Conservation (phyloP, 768 basidiomycete genomes). For the Cystobasidium tubakii region DNA sequence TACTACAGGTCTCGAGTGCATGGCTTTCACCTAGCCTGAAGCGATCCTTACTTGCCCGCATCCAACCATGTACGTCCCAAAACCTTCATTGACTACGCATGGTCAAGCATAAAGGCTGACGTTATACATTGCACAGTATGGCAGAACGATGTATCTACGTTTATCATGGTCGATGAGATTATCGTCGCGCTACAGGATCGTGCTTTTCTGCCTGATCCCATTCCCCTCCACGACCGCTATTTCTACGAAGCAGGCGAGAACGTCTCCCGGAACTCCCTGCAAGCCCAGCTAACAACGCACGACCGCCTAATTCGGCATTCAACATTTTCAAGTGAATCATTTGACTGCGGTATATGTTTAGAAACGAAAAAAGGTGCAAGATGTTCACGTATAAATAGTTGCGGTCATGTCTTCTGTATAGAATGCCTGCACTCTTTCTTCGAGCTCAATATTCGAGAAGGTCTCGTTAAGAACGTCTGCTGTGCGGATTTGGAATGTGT, state of each 20-base stretch:
- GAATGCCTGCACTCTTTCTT: conserved; percentile 43
- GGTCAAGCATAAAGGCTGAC: no score
- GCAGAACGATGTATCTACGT: conserved; percentile 26
- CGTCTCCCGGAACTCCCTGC: not conserved
- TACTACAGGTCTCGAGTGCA: not conserved
- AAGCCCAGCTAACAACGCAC: conserved; percentile 14
- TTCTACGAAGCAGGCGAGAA: conserved; percentile 1
- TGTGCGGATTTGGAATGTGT: conserved; percentile 43
- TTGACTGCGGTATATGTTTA: conserved; percentile 33
- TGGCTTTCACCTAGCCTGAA: conserved; percentile 10
- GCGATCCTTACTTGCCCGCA: not conserved
- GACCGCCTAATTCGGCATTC: conserved; percentile 18
- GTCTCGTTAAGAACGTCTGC: conserved; percentile 40
- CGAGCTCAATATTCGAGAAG: conserved; percentile 44
- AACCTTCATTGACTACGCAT: no score
- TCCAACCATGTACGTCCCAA: conserved; percentile 5
- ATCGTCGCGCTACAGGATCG: not conserved
- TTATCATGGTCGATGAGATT: conserved; percentile 24
- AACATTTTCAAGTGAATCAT: conserved; percentile 31
- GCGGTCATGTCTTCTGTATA: conserved; percentile 39
- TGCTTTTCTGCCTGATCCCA: not conserved
- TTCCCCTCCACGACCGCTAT: conserved; percentile 19
- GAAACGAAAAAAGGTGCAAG: conserved; percentile 34
- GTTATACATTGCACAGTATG: conserved; percentile 5
- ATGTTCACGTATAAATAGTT: conserved; percentile 20